These are phyloP conservation scores for Coemansia sp. DNA, from an alignment of 192 early-diverging fungal genomes.

Conservation along the genomic window DNA sequence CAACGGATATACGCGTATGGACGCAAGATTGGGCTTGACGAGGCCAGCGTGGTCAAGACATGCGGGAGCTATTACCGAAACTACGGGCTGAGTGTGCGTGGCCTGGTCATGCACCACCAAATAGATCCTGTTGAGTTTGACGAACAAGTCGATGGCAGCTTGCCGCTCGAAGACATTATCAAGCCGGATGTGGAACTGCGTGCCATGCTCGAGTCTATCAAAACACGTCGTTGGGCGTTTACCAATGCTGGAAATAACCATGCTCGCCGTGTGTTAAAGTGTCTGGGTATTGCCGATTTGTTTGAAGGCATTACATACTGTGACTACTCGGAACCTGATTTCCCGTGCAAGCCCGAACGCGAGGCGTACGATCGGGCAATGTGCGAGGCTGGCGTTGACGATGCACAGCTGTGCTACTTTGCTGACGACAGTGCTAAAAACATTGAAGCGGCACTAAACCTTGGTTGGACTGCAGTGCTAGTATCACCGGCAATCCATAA, in stretches of 20 bases:
- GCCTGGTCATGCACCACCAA: slow-evolving; percentile 65
- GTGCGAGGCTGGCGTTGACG: slow-evolving; percentile 61
- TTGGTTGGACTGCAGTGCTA: slow-evolving; percentile 55
- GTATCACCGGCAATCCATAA: slow-evolving; percentile 31
- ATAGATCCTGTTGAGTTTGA: slow-evolving; percentile 66
- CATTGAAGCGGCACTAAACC: slow-evolving; percentile 55
- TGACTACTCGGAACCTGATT: slow-evolving; percentile 65
- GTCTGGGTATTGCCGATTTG: slow-evolving; percentile 63
- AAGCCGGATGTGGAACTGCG: slow-evolving; percentile 60
- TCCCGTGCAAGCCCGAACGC: slow-evolving; percentile 70
- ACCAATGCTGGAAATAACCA: slow-evolving; percentile 76
- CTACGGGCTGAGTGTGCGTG: slow-evolving; percentile 71
- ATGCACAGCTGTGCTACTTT: slow-evolving; percentile 63
- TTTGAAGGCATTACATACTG: slow-evolving; percentile 77
- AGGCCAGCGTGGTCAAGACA: slow-evolving; percentile 48
- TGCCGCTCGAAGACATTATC: slow-evolving; percentile 65
- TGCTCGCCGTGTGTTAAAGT: slow-evolving; percentile 62
- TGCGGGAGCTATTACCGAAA: slow-evolving; percentile 63
- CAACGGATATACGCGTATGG: slow-evolving; percentile 64
- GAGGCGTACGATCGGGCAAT: slow-evolving; percentile 60
- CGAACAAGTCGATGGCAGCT: slow-evolving; percentile 61
- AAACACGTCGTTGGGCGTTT: slow-evolving; percentile 69
- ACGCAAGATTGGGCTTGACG: slow-evolving; percentile 55
- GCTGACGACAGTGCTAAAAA: slow-evolving; percentile 73
- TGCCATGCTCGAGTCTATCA: slow-evolving; percentile 56